These are phyloP conservation scores for Phytophthora sojae DNA, from an alignment of 352 stramenopile genomes.

Conservation along the genomic window DNA sequence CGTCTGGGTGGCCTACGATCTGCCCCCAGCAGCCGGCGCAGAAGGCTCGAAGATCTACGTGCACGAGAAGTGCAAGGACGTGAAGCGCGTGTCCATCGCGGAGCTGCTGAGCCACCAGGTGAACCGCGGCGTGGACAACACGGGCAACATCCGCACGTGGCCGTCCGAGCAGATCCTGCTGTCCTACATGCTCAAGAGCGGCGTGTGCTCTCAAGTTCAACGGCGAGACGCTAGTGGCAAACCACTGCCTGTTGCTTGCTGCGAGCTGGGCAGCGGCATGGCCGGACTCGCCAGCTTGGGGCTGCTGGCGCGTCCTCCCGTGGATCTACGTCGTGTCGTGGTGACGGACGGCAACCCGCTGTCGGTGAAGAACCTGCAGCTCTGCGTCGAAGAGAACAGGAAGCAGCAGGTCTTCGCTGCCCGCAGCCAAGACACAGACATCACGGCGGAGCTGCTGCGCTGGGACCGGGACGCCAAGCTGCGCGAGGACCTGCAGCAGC, in stretches of 20 bases:
- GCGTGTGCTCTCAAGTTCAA: slow-evolving; percentile 40
- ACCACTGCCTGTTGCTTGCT: slow-evolving; percentile 47
- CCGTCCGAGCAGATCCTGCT: slow-evolving; percentile 82
- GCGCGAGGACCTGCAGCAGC: slow-evolving; percentile 37
- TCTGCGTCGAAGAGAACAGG: slow-evolving; percentile 69
- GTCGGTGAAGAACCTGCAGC: slow-evolving; percentile 69
- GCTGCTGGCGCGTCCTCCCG: slow-evolving; percentile 55
- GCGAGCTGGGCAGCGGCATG: slow-evolving; percentile 84
- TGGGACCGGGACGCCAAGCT: slow-evolving; percentile 66
- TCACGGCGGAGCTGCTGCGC: slow-evolving; percentile 59
- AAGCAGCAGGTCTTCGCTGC: slow-evolving; percentile 27
- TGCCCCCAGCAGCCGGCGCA: not conserved
- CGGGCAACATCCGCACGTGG: slow-evolving; percentile 89
- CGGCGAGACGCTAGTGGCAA: not conserved
- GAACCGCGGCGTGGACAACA: slow-evolving; percentile 88
- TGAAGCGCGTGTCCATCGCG: slow-evolving; percentile 56
- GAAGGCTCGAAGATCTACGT: slow-evolving; percentile 40
- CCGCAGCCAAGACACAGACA: not conserved
- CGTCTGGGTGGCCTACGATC: slow-evolving; percentile 60
- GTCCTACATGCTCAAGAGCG: slow-evolving; percentile 59
- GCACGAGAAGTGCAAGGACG: slow-evolving; percentile 74
- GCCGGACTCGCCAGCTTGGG: slow-evolving; percentile 73
- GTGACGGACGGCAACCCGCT: slow-evolving; percentile 83
- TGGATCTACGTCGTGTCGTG: slow-evolving; percentile 53
- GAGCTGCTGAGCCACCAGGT: slow-evolving; percentile 82